Evolutionary conservation across 2,329 filamentous ascomycete species (phyloP).

Genomic region (Colletotrichum cordylinicola): DNA sequence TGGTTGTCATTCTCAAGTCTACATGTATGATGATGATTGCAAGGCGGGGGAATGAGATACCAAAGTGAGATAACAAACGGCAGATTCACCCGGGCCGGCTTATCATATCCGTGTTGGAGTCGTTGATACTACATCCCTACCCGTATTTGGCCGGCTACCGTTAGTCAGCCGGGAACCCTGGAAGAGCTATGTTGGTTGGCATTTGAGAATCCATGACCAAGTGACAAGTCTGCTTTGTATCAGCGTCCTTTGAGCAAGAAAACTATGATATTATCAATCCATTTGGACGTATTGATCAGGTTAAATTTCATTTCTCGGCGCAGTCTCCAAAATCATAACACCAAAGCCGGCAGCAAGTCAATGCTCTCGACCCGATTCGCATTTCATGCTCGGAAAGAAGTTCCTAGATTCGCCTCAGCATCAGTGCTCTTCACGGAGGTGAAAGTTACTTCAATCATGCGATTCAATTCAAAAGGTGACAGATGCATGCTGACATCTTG

Average conservation of each 20-base stretch:
- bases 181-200: too few species aligned
- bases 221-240: background rate
- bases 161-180: background rate
- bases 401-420: background rate
- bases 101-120: background rate
- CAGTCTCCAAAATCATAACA: background rate
- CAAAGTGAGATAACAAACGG: background rate
- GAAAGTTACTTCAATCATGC: background rate
- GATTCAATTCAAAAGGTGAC: background rate
- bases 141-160: background rate
- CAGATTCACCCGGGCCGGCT: background rate
- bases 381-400: background rate
- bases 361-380: background rate
- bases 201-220: background rate
- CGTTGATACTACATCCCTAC: background rate
- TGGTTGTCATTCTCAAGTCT: background rate
- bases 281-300: background rate
- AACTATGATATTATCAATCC: too few species aligned
- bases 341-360: accelerated
- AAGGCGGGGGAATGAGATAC: background rate
- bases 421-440: background rate
- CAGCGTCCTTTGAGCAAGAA: background rate
- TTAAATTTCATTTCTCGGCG: too few species aligned
- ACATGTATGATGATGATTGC: background rate
- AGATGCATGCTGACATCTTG: background rate